Evolutionary conservation across 768 basidiomycete species (phyloP), one percentile per base, ranked within the genome.

Genomic region (Pleurotus tuoliensis): DNA sequence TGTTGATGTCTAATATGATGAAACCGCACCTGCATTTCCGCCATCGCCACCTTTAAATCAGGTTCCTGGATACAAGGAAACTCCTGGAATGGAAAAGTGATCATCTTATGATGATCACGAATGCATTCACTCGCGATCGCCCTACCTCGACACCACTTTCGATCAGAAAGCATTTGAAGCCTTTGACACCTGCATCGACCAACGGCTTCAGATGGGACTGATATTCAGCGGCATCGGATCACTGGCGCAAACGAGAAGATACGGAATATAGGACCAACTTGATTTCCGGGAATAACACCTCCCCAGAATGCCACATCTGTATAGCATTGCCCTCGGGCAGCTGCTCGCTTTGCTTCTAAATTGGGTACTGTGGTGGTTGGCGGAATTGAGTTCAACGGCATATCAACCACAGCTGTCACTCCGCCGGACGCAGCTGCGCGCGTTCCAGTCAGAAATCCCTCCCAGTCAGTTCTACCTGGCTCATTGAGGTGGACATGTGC

Each of bases 361-460:
- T 96, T 85, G 4, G 73, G 73, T 6, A 93, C 80, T 0, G 92
- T 94, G 1, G 93, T 95, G 0, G 97, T 98, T 0, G 97, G 94
- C 1, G 96, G 96, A 54, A 98, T 91, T 2, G 94, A 96, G 70
- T 99, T 98, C 55, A 99, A 76, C 2, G 96, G 97, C 96, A 98
- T 99, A 72, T 98, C 97, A 30, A 98, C 87, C 18, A 98, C 76
- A 5, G 93, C 92, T 6, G 95, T 98, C n/a, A 98, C 84, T 5
- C 96, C 97, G 18, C 96, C 96, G 1, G 93, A 89, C 1, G 86
- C 84, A 1, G 96, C 96, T 16, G 96, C 96, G 55, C 77, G 74
- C 1, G 94, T 95, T n/a, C 93, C 94, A 0, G 92, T 91, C 73
- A 80, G 82, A 67, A 97, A 96, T 0, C 94, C 94, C 66, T 97